phyloP scores from a whole-genome alignment of 495 filamentous ascomycete genomes.

The Aspergillus nidulans region DNA sequence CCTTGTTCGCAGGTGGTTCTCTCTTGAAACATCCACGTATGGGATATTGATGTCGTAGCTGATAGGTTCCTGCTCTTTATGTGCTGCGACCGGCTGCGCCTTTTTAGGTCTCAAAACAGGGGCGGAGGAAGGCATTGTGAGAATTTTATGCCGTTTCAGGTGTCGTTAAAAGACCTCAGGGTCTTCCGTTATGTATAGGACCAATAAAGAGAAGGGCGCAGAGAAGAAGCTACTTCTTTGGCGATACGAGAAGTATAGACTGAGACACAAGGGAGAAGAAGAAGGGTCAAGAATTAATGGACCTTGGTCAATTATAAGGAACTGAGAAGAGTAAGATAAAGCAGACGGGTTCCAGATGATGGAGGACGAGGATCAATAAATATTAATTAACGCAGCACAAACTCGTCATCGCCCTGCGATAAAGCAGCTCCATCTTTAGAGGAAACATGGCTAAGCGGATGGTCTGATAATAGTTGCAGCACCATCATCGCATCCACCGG shows the following conservation, averaged over 20 bases:
- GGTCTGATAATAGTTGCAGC: constrained; percentile 20
- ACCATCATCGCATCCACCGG: constrained; percentile 21
- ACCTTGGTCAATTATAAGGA: constrained; percentile 1
- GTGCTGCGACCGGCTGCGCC: constrained; percentile 25
- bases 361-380: constrained; percentile 15
- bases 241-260: constrained; percentile 9
- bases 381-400: constrained; percentile 13
- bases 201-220: background rate
- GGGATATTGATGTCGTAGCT: constrained; percentile 57
- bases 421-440: constrained; percentile 13
- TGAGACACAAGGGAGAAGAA: background rate
- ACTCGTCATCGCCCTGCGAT: constrained; percentile 7
- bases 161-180: background rate
- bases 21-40: constrained; percentile 42
- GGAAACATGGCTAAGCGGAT: constrained; percentile 14
- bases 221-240: background rate
- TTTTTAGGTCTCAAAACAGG: constrained; percentile 30
- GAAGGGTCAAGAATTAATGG: background rate
- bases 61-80: constrained; percentile 40
- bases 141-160: background rate
- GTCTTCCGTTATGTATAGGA: background rate
- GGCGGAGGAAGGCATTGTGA: constrained; percentile 37
- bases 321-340: constrained; percentile 9
- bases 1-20: constrained; percentile 38
- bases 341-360: background rate